These are phyloP conservation scores for Elaeagnus macrophylla DNA, from an alignment of 306 rosid species.

Conservation along the genomic window DNA sequence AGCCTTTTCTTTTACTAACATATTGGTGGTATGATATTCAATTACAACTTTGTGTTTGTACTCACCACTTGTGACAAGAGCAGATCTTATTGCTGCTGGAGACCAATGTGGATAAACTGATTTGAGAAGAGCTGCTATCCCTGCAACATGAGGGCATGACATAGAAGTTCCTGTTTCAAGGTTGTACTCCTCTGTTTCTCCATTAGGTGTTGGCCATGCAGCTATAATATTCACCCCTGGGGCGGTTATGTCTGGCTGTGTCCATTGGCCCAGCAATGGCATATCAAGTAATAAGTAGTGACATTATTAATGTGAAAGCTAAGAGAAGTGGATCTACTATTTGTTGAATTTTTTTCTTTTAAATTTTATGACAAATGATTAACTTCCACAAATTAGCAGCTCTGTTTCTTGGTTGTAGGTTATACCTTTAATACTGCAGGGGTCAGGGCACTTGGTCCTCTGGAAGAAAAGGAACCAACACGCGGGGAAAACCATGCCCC, in stretches of 20 bases:
- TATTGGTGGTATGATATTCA: too few relatives aligned
- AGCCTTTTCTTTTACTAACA: too few relatives aligned
- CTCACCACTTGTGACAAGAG: conserved; percentile 25
- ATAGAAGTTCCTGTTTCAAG: conserved; percentile 55
- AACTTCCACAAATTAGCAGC: not conserved
- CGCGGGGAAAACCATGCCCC: conserved; percentile 33
- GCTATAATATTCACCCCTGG: conserved; percentile 48
- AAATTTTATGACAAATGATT: not conserved
- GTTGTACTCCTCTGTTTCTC: conserved; percentile 31
- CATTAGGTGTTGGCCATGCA: conserved; percentile 37
- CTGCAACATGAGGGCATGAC: conserved; percentile 48
- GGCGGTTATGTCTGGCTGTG: conserved; percentile 46
- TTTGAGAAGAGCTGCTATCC: conserved; percentile 41
- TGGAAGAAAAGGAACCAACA: conserved; percentile 46
- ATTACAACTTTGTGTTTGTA: too few relatives aligned
- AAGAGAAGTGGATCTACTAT: too few relatives aligned
- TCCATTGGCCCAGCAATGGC: not conserved
- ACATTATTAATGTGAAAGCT: too few relatives aligned
- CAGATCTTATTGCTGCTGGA: conserved; percentile 42
- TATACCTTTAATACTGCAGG: conserved; percentile 46
- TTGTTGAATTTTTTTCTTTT: too few relatives aligned
- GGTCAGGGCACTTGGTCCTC: conserved; percentile 46
- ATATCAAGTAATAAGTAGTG: not conserved
- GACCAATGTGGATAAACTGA: conserved; percentile 50
- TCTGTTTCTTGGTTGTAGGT: not conserved